Evolutionary conservation across 2,329 filamentous ascomycete species (phyloP).

Genomic region (Trichoderma sp.): DNA sequence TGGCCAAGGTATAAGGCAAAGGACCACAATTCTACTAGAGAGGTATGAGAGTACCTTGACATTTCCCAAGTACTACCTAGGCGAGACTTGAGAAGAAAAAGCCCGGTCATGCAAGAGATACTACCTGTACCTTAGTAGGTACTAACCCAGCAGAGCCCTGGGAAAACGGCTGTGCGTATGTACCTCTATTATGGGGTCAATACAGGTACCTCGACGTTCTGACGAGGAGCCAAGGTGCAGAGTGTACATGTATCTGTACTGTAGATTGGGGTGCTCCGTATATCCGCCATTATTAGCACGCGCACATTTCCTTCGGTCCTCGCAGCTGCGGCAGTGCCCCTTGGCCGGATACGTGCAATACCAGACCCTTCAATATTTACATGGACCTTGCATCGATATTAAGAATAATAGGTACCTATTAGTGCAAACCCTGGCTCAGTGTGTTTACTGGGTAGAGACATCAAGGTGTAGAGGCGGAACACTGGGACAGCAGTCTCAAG

Average conservation of each 20-base stretch:
- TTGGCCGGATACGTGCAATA: not conserved
- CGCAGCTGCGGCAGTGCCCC: not conserved
- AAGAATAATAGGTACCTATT: not conserved
- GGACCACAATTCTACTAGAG: too few species aligned
- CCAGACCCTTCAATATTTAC: not conserved
- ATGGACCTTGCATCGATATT: not conserved
- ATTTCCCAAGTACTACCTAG: too few species aligned
- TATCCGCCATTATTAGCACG: not conserved
- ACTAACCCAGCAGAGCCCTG: too few species aligned
- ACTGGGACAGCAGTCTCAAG: not conserved
- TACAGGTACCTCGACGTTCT: not conserved
- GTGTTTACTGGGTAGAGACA: not conserved
- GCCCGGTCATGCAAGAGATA: too few species aligned
- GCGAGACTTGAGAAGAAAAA: too few species aligned
- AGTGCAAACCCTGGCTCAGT: not conserved
- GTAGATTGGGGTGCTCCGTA: not conserved
- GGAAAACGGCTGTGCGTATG: not conserved
- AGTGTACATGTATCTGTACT: not conserved
- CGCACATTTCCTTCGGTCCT: conserved; percentile 13
- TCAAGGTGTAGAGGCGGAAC: not conserved
- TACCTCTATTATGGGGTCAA: not conserved
- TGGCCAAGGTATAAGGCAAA: too few species aligned
- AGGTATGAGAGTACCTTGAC: too few species aligned
- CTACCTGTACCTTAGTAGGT: too few species aligned
- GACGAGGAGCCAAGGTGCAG: not conserved